A percentile compares a stretch with the other conserved stretches of the same genome.
phyloP scores from a whole-genome alignment of 2,329 filamentous ascomycete genomes.

The Pleurostoma richardsiae region DNA sequence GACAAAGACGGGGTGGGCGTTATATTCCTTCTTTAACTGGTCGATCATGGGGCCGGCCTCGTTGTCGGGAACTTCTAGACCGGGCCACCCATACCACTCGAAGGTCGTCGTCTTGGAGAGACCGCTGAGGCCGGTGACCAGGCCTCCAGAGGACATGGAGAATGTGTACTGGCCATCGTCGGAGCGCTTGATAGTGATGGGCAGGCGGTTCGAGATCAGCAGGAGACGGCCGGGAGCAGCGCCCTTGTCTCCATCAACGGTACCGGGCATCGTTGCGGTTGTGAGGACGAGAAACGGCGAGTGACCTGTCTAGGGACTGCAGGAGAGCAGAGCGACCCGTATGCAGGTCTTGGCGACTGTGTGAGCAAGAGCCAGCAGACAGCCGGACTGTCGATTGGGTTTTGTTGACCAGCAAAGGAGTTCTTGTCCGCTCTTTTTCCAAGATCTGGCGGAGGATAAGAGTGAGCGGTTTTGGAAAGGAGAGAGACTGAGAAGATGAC shows the following conservation, averaged over 20 bases:
- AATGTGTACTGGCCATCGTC: constrained; percentile 90
- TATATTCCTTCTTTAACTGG: constrained; percentile 80
- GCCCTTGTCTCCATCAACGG: constrained; percentile 25
- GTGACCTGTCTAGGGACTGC: background rate
- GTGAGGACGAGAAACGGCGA: background rate
- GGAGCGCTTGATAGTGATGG: constrained; percentile 92
- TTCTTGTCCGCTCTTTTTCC: too few species aligned
- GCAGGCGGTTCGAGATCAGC: constrained; percentile 89
- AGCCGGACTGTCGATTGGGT: background rate
- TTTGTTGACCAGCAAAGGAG: background rate
- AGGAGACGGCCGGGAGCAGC: constrained; percentile 52
- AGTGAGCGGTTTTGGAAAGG: background rate
- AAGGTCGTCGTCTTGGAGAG: constrained; percentile 90
- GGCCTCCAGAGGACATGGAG: constrained; percentile 92
- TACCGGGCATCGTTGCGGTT: constrained; percentile 26
- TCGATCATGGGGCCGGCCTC: constrained; percentile 72
- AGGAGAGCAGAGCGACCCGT: background rate
- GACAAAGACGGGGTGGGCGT: constrained; percentile 87
- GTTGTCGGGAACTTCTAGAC: constrained; percentile 80
- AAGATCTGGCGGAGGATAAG: background rate
- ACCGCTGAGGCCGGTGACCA: constrained; percentile 90
- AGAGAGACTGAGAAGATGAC: background rate
- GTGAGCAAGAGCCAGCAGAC: background rate
- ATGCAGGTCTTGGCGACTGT: background rate
- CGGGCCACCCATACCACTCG: constrained; percentile 98